Evolutionary conservation across 164 flowering plant species (phyloP).

Genomic region (Aristolochia californica): DNA sequence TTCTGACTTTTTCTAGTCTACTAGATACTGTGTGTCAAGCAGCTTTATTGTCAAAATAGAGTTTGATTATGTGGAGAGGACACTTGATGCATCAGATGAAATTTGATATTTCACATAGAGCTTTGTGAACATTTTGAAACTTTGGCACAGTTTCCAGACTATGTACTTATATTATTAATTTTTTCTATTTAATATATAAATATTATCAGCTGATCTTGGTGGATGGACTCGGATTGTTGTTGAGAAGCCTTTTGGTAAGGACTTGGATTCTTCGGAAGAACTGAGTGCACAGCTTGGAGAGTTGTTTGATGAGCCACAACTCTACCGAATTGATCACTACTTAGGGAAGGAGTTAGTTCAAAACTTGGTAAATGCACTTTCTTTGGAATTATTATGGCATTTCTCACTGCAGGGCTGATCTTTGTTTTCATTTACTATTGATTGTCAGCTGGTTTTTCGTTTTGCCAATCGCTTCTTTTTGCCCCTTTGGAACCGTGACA

Average conservation of each 20-base stretch:
- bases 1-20: not conserved
- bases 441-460: conserved; percentile 65
- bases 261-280: conserved; percentile 73
- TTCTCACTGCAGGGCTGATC: not conserved
- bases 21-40: not conserved
- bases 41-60: not conserved
- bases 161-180: not conserved
- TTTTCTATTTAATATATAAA: not conserved
- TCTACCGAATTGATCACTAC: conserved; percentile 98
- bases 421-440: conserved; percentile 2
- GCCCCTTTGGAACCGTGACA: conserved; percentile 77
- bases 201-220: conserved; percentile 77
- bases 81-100: not conserved
- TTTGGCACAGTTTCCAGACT: not conserved
- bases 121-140: too few relatives aligned
- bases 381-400: not conserved
- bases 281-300: conserved; percentile 87
- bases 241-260: conserved; percentile 98
- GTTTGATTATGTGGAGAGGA: not conserved
- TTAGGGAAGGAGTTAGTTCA: conserved; percentile 98
- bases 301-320: conserved; percentile 80
- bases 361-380: conserved; percentile 60
- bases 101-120: not conserved
- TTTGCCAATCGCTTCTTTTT: conserved; percentile 73
- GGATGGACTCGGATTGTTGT: conserved; percentile 98